Conservation (phyloP, 2,329 filamentous ascomycete species). For the Scedosporium boydii region DNA sequence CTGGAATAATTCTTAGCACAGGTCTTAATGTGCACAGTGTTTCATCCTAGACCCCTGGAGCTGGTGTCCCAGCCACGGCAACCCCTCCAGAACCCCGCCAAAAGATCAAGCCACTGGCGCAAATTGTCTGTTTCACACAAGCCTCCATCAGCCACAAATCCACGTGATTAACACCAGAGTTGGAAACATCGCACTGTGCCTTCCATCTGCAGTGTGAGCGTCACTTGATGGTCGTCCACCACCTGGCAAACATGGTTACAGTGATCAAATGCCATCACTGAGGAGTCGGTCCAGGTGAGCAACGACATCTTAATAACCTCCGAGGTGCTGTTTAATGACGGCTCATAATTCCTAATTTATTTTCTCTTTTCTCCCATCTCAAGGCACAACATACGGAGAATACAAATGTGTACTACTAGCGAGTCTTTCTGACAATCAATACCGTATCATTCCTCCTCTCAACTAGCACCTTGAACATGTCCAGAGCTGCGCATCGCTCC, state of each 20-base stretch:
- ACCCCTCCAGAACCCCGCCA: neutral
- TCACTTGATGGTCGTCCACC: too few species aligned
- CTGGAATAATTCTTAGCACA: neutral
- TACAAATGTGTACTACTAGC: too few species aligned
- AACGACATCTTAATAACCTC: too few species aligned
- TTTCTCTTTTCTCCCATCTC: too few species aligned
- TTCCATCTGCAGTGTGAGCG: too few species aligned
- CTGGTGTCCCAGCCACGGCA: neutral
- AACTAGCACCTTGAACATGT: neutral
- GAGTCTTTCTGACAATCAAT: too few species aligned
- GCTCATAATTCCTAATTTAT: too few species aligned
- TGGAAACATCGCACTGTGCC: neutral
- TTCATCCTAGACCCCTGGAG: neutral
- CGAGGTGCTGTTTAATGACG: too few species aligned
- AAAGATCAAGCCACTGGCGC: neutral
- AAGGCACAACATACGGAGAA: too few species aligned
- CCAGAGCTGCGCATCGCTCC: neutral
- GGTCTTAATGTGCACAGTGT: conserved; percentile 3
- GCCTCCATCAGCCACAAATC: neutral
- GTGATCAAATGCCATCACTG: too few species aligned
- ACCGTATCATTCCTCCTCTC: neutral
- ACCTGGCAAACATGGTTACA: too few species aligned
- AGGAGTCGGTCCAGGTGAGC: too few species aligned
- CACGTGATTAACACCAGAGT: neutral
- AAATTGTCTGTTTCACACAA: neutral